Evolutionary conservation across 306 rosid genomes (phyloP), one percentile per base, ranked within the genome.

Genomic region (Castanea crenata): DNA sequence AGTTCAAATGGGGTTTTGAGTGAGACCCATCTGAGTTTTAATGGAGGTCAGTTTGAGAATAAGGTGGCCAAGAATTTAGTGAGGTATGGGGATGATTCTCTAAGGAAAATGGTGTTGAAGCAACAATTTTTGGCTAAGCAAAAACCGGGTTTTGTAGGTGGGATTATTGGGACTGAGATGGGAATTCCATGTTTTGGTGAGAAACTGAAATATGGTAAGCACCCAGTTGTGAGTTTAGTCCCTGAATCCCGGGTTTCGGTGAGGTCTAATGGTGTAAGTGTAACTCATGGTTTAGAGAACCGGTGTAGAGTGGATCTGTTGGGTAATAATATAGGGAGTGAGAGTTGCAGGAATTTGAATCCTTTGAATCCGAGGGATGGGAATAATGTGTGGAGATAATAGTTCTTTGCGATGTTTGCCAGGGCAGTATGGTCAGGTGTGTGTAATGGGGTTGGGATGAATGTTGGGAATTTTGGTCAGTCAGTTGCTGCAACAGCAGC

Each of bases 301-400:
- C 18, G 52, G 21, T 6, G 34, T 25, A 6, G 29, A 23, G 62
- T 27, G 46, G 70, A 67, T 35, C 21, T n/a, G 76, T 61, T 76
- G 9, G 71, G 18, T 32, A 49, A 32, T 55, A 51, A 75, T 21
- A 1, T 55, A 51, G 46, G 38, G 5, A 61, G 70, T 58, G 83
- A 67, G 34, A 65, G 38, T 27, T n/a, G 29, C 10, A n/a, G 51
- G 23, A 55, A 76, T 63, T 51, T 34, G 55, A 55, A 5, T 72
- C 56, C 71, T 19, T 54, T 82, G 81, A 82, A 82, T 64, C 81
- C 62, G 1, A 76, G 71, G 55, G 72, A 77, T 77, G 76, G 49
- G 79, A 82, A 77, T 82, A 4, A 20, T 64, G 35, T 15, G 78
- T 64, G 49, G 78, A 64, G 74, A 67, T 2, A 38, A 35, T 32